These are phyloP conservation scores for Paramecium biaurelia DNA, from an alignment of 73 alveolate species.

Conservation along the genomic window DNA sequence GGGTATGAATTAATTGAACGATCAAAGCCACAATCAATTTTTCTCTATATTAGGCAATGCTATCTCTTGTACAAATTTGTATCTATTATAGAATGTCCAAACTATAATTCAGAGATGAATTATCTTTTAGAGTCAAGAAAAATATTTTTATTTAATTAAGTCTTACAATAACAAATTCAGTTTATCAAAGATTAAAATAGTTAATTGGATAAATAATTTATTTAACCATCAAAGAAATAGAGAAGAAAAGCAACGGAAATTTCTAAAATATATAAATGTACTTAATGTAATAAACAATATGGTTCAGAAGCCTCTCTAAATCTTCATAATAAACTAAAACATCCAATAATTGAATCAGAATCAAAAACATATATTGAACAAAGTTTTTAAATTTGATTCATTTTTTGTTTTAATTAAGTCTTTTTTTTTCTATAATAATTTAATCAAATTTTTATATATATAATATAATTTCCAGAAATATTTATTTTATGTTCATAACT, in stretches of 20 bases:
- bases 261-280: conserved; percentile 24
- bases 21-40: neutral
- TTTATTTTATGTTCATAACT: too few relatives aligned
- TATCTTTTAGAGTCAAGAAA: neutral
- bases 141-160: neutral
- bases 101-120: neutral
- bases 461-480: too few relatives aligned
- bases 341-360: conserved; percentile 11
- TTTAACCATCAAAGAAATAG: neutral
- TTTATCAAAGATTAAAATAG: neutral
- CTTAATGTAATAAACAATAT: conserved; percentile 36
- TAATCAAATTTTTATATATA: neutral
- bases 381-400: neutral
- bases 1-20: neutral
- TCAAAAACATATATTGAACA: neutral
- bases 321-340: conserved; percentile 54
- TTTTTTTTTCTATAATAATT: neutral
- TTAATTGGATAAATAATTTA: neutral
- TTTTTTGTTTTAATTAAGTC: neutral
- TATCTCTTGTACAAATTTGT: neutral
- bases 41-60: neutral
- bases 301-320: conserved; percentile 54
- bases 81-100: neutral
- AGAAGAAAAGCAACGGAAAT: conserved; percentile 16
- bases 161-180: neutral